Evolutionary conservation across 805 yeast species (phyloP).

Genomic region (Yarrowia porcina): DNA sequence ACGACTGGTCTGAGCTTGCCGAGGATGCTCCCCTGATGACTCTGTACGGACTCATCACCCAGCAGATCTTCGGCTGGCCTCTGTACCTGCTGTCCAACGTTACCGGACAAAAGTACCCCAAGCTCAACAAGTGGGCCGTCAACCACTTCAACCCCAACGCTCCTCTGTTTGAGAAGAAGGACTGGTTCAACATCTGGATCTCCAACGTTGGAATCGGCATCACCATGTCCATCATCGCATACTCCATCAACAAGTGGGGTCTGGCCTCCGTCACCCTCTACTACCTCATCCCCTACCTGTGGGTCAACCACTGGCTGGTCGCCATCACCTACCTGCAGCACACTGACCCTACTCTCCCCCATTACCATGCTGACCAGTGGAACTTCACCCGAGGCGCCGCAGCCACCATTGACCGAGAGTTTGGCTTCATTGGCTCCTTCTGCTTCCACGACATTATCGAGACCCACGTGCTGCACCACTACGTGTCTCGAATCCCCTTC

Average conservation of each 20-base stretch:
- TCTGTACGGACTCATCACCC: constrained; percentile 52
- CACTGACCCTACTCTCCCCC: constrained; percentile 75
- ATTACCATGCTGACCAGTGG: constrained; percentile 74
- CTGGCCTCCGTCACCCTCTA: constrained; percentile 58
- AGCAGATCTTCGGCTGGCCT: constrained; percentile 79
- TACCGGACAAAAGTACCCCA: constrained; percentile 66
- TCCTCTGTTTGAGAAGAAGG: constrained; percentile 69
- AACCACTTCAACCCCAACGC: constrained; percentile 73
- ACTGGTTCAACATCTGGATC: constrained; percentile 66
- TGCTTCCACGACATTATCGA: constrained; percentile 86
- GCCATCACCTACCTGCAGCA: constrained; percentile 84
- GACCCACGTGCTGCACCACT: constrained; percentile 87
- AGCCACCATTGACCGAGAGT: constrained; percentile 80
- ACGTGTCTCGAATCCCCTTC: constrained; percentile 78
- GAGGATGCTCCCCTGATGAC: constrained; percentile 76
- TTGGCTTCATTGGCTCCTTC: constrained; percentile 74
- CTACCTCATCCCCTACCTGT: constrained; percentile 74
- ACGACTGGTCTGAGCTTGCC: constrained; percentile 48
- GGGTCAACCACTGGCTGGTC: constrained; percentile 88
- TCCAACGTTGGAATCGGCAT: constrained; percentile 68
- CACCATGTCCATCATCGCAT: constrained; percentile 52
- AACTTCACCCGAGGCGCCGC: constrained; percentile 81
- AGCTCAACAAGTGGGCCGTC: constrained; percentile 46
- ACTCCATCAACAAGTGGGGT: constrained; percentile 62
- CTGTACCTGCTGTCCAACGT: constrained; percentile 64